Evolutionary conservation across 129 eudicot genomes (phyloP).

Genomic region (Glebionis coronaria): DNA sequence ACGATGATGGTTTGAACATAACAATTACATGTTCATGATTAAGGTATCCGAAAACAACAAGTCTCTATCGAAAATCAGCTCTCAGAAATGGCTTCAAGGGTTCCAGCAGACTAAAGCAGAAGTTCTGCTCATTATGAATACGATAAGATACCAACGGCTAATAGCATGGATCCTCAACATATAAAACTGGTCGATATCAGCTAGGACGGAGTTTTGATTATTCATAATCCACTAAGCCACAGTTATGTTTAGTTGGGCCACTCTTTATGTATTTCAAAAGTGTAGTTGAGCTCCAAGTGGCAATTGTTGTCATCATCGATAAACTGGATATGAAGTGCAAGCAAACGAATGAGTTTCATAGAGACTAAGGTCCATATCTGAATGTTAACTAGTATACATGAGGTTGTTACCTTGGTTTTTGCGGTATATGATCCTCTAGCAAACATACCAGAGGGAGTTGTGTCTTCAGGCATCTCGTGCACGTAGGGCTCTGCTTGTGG

Average conservation of each 20-base stretch:
- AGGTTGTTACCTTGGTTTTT: conserved; percentile 39
- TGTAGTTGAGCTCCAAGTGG: conserved; percentile 7
- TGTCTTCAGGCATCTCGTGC: conserved; percentile 54
- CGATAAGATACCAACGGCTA: background rate
- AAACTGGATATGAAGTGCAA: background rate
- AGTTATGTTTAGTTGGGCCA: background rate
- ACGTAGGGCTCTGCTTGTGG: conserved; percentile 54
- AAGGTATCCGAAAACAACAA: background rate
- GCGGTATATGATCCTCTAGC: conserved; percentile 62
- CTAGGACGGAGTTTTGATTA: background rate
- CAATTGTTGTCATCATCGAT: background rate
- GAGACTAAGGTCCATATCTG: background rate
- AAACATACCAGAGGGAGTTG: conserved; percentile 51
- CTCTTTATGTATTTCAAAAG: conserved; percentile 12
- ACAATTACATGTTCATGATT: background rate
- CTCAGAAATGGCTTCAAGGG: background rate
- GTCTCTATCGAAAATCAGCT: background rate
- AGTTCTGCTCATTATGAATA: background rate
- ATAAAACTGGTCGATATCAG: conserved; percentile 1
- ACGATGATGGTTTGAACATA: background rate
- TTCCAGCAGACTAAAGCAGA: background rate
- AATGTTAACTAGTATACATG: background rate
- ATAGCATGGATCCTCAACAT: background rate
- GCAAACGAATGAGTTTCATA: background rate
- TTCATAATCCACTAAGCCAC: background rate